Evolutionary conservation across 352 stramenopile genomes (phyloP).

Genomic region (Plasmopara muralis): DNA sequence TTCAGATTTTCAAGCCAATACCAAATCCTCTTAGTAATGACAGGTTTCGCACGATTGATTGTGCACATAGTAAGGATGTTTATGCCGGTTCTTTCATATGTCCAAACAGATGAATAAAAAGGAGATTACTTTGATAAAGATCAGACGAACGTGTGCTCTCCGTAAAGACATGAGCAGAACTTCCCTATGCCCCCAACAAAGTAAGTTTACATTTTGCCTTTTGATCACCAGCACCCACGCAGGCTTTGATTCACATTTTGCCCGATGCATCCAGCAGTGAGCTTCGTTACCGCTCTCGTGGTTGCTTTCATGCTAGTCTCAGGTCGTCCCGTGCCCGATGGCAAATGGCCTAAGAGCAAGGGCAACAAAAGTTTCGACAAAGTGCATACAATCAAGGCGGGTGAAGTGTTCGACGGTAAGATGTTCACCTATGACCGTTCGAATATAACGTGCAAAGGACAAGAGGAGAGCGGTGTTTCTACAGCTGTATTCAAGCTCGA

Average conservation of each 20-base stretch:
- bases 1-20: too few relatives aligned
- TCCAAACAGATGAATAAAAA: too few relatives aligned
- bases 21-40: too few relatives aligned
- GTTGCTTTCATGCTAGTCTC: neutral
- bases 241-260: neutral
- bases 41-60: too few relatives aligned
- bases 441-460: constrained; percentile 32
- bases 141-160: too few relatives aligned
- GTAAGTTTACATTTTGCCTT: too few relatives aligned
- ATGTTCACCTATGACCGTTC: constrained; percentile 55
- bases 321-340: constrained; percentile 10
- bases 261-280: neutral
- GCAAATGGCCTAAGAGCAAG: constrained; percentile 21
- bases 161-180: too few relatives aligned
- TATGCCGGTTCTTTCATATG: too few relatives aligned
- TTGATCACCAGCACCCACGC: too few relatives aligned
- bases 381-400: constrained; percentile 28
- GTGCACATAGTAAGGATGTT: too few relatives aligned
- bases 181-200: too few relatives aligned
- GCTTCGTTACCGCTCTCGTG: neutral
- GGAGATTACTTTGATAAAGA: too few relatives aligned
- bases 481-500: constrained; percentile 1
- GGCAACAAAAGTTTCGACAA: constrained; percentile 18
- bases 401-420: constrained; percentile 41
- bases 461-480: constrained; percentile 16